phyloP scores from a whole-genome alignment of 2,329 filamentous ascomycete species.

The Proliferodiscus dingleyae region DNA sequence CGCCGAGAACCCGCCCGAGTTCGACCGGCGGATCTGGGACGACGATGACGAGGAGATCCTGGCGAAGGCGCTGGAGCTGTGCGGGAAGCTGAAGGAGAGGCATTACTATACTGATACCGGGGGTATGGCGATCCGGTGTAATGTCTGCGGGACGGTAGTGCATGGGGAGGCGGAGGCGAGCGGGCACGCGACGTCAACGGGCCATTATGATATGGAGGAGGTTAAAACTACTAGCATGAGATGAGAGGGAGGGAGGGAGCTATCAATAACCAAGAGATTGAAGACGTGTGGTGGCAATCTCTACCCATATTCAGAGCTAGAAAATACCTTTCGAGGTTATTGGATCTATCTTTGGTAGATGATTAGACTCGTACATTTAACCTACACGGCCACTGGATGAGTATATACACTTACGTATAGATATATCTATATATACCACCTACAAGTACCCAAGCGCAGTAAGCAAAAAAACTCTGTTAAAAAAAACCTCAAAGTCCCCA shows the following conservation, averaged over 20 bases:
- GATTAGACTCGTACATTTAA: too few species aligned
- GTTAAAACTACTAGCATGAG: slow-evolving; percentile 27
- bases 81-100: slow-evolving; percentile 59
- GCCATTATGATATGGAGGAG: slow-evolving; percentile 54
- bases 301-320: too few species aligned
- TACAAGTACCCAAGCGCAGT: too few species aligned
- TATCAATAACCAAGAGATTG: too few species aligned
- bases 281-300: too few species aligned
- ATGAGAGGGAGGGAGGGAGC: neutral
- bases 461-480: too few species aligned
- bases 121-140: slow-evolving; percentile 73
- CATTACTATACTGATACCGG: slow-evolving; percentile 90
- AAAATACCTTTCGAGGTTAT: too few species aligned
- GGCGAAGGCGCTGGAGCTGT: slow-evolving; percentile 59
- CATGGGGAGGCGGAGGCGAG: slow-evolving; percentile 60
- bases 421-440: too few species aligned
- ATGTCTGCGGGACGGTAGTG: slow-evolving; percentile 64
- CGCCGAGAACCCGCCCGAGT: slow-evolving; percentile 60
- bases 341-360: too few species aligned
- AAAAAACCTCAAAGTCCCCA: too few species aligned
- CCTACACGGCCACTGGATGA: too few species aligned
- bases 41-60: slow-evolving; percentile 61
- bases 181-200: slow-evolving; percentile 56
- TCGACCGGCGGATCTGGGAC: slow-evolving; percentile 62
- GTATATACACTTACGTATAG: too few species aligned